Evolutionary conservation across 2,329 filamentous ascomycete genomes (phyloP).

Genomic region (Mariannaea sp.): DNA sequence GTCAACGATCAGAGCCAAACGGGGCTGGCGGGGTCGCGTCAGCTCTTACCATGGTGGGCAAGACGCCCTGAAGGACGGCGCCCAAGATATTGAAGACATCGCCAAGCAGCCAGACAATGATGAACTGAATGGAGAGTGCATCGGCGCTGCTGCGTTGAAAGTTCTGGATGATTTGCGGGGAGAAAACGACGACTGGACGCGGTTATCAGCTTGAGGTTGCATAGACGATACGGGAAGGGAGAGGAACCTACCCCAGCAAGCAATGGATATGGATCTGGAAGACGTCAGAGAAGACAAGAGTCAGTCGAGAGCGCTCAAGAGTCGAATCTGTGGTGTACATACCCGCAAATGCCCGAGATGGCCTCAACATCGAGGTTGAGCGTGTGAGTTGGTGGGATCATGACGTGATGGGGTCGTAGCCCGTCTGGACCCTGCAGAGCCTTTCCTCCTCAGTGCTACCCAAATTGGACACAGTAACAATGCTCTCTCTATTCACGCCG

Average conservation of each 20-base stretch:
- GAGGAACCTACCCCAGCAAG: constrained; percentile 71
- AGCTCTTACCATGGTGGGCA: constrained; percentile 80
- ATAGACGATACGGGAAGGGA: constrained; percentile 1
- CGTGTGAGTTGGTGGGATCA: constrained; percentile 60
- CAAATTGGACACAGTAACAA: not conserved
- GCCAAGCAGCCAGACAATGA: constrained; percentile 89
- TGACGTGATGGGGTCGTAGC: constrained; percentile 37
- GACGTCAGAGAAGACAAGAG: constrained; percentile 1
- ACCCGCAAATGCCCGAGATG: constrained; percentile 90
- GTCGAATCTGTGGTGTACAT: constrained; percentile 37
- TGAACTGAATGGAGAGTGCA: constrained; percentile 87
- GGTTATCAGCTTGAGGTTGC: constrained; percentile 21
- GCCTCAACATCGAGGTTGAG: constrained; percentile 84
- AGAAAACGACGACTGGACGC: constrained; percentile 81
- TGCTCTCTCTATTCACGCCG: not conserved
- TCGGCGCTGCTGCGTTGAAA: constrained; percentile 85
- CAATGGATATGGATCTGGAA: constrained; percentile 88
- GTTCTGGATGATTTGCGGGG: constrained; percentile 94
- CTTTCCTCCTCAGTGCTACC: constrained; percentile 12
- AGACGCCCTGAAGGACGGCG: constrained; percentile 85
- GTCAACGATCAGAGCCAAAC: not conserved
- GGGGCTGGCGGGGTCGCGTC: not conserved
- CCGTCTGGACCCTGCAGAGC: constrained; percentile 22
- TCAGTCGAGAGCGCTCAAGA: constrained; percentile 14
- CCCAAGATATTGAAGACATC: constrained; percentile 97